Evolutionary conservation across 2,329 filamentous ascomycete species (phyloP).

Genomic region (Albophoma yamanashiensis): DNA sequence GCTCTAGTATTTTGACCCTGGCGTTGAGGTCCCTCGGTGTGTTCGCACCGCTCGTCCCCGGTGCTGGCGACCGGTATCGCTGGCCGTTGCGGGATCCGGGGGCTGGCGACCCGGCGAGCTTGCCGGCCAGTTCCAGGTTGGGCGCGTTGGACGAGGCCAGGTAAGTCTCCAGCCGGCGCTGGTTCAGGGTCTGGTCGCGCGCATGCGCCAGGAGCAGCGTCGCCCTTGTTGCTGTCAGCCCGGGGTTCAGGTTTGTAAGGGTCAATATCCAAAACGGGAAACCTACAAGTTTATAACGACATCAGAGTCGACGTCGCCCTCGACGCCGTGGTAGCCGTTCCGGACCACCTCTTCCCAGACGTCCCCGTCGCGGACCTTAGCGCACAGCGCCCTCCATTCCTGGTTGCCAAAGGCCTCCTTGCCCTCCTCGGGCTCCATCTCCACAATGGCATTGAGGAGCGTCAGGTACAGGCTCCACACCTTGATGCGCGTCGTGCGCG

Average conservation of each 20-base stretch:
- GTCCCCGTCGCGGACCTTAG: conserved; percentile 76
- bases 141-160: conserved; percentile 67
- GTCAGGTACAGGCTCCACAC: conserved; percentile 97
- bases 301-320: conserved; percentile 87
- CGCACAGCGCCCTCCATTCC: conserved; percentile 73
- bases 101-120: conserved; percentile 39
- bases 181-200: conserved; percentile 70
- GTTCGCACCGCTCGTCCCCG: conserved; percentile 54
- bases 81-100: conserved; percentile 23
- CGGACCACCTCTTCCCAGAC: conserved; percentile 92
- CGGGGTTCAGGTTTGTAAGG: background rate
- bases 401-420: conserved; percentile 78
- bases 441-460: conserved; percentile 80
- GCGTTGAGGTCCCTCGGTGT: conserved; percentile 77
- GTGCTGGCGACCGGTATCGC: conserved; percentile 34
- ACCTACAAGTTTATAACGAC: conserved; percentile 80
- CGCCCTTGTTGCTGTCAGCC: conserved; percentile 42
- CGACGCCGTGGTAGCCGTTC: conserved; percentile 77
- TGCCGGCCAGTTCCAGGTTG: conserved; percentile 59
- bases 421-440: conserved; percentile 81
- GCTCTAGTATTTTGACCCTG: conserved; percentile 82
- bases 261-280: background rate
- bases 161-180: conserved; percentile 79
- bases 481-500: conserved; percentile 77
- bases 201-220: conserved; percentile 88